Evolutionary conservation across 306 rosid species (phyloP).

Genomic region (Gynostemma pentaphyllum): DNA sequence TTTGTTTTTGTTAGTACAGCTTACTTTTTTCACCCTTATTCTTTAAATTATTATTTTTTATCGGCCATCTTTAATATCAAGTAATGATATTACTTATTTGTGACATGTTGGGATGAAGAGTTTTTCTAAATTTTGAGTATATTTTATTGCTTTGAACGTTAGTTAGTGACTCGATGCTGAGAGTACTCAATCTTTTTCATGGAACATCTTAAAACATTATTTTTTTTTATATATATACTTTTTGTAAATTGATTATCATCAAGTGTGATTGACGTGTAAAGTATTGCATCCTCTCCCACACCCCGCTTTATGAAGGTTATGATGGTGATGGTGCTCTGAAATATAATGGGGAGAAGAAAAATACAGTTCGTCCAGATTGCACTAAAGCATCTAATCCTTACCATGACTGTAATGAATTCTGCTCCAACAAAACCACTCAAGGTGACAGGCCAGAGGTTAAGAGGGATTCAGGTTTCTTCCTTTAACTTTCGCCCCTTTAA

Average conservation of each 20-base stretch:
- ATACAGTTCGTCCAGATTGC: slow-evolving; percentile 61
- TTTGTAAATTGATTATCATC: background rate
- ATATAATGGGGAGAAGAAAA: background rate
- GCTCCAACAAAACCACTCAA: slow-evolving; percentile 62
- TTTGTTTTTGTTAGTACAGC: too few relatives aligned
- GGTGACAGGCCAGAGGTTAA: background rate
- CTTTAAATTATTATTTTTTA: background rate
- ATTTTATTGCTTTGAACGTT: background rate
- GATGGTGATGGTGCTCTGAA: background rate
- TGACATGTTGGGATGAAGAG: background rate
- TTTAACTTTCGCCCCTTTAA: background rate
- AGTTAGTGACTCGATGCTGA: background rate
- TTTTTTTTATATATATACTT: background rate
- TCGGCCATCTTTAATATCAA: background rate
- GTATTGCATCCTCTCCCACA: background rate
- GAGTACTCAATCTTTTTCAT: too few relatives aligned
- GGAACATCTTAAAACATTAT: background rate
- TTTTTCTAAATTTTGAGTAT: background rate
- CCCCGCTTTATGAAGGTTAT: background rate
- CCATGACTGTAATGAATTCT: slow-evolving; percentile 76
- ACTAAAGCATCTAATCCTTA: slow-evolving; percentile 66
- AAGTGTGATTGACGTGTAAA: background rate
- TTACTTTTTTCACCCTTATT: background rate
- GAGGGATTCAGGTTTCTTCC: slow-evolving; percentile 2
- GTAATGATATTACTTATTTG: background rate